Evolutionary conservation across 2,329 filamentous ascomycete species (phyloP).

Genomic region (Gnomoniopsis smithogilvyi): DNA sequence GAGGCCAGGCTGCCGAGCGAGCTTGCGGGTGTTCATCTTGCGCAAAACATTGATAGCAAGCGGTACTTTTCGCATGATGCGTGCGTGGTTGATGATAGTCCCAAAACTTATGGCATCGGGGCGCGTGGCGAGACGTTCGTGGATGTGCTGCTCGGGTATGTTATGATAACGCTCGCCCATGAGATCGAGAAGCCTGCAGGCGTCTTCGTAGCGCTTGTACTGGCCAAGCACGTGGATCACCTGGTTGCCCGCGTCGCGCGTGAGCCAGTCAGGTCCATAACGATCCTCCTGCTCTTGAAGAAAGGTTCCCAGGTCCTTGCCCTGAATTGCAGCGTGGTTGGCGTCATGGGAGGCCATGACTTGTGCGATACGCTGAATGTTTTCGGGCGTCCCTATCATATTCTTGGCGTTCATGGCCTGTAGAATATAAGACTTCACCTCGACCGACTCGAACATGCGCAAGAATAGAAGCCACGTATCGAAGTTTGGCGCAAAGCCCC

Average conservation of each 20-base stretch:
- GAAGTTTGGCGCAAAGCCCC: constrained; percentile 38
- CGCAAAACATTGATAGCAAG: constrained; percentile 23
- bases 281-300: constrained; percentile 36
- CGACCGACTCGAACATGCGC: constrained; percentile 55
- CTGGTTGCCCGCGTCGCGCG: constrained; percentile 30
- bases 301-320: constrained; percentile 34
- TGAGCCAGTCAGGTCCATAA: constrained; percentile 47
- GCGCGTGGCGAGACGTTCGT: constrained; percentile 8
- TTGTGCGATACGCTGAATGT: constrained; percentile 35
- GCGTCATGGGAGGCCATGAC: constrained; percentile 42
- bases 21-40: constrained; percentile 21
- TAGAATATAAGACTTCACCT: constrained; percentile 45
- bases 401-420: constrained; percentile 43
- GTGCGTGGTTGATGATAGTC: constrained; percentile 27
- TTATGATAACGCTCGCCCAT: constrained; percentile 23
- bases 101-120: constrained; percentile 34
- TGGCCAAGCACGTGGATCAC: constrained; percentile 41
- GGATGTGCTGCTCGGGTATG: not conserved
- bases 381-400: constrained; percentile 35
- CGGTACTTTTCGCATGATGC: constrained; percentile 20
- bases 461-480: constrained; percentile 48
- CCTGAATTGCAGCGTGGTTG: constrained; percentile 36
- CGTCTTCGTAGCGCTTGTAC: constrained; percentile 32
- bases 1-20: constrained; percentile 22
- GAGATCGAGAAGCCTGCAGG: constrained; percentile 29